These are phyloP conservation scores for Paxillus ammoniavirescens DNA, from an alignment of 768 basidiomycete species.

Conservation along the genomic window DNA sequence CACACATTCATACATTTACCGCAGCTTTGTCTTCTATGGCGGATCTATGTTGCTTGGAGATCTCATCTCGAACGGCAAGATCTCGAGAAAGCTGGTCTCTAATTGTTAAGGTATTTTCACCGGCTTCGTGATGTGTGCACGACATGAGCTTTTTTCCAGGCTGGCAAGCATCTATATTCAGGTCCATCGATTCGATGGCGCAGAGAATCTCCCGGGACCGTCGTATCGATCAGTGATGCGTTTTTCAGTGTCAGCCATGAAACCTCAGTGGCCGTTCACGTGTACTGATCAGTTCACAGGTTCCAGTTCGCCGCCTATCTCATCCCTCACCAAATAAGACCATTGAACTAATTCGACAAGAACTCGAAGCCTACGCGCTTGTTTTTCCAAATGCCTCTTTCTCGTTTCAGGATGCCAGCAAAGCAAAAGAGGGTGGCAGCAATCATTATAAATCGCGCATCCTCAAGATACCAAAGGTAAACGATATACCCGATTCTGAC, in stretches of 20 bases:
- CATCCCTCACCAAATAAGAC: conserved; percentile 61
- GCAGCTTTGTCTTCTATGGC: conserved; percentile 83
- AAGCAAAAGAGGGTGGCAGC: conserved; percentile 29
- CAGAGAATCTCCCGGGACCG: conserved; percentile 72
- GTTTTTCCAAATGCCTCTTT: conserved; percentile 72
- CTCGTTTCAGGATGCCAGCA: conserved; percentile 56
- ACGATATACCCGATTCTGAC: conserved; percentile 16
- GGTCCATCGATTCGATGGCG: conserved; percentile 78
- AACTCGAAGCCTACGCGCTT: conserved; percentile 72
- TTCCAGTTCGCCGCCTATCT: conserved; percentile 76
- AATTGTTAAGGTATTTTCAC: conserved; percentile 64
- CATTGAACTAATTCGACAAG: conserved; percentile 64
- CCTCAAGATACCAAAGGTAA: conserved; percentile 67
- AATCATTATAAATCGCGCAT: conserved; percentile 42
- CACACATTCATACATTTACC: conserved; percentile 5
- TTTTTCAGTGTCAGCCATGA: conserved; percentile 74
- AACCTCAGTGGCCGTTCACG: background rate
- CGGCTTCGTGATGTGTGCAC: background rate
- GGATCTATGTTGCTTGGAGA: conserved; percentile 76
- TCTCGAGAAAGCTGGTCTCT: conserved; percentile 71
- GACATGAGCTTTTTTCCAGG: conserved; percentile 38
- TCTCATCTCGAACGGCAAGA: conserved; percentile 68
- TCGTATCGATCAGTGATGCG: conserved; percentile 80
- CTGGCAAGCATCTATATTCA: conserved; percentile 61
- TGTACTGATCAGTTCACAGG: conserved; percentile 39